Base-by-base conservation (phyloP, 768 basidiomycete species). In the Tulasnella sp. region DNA sequence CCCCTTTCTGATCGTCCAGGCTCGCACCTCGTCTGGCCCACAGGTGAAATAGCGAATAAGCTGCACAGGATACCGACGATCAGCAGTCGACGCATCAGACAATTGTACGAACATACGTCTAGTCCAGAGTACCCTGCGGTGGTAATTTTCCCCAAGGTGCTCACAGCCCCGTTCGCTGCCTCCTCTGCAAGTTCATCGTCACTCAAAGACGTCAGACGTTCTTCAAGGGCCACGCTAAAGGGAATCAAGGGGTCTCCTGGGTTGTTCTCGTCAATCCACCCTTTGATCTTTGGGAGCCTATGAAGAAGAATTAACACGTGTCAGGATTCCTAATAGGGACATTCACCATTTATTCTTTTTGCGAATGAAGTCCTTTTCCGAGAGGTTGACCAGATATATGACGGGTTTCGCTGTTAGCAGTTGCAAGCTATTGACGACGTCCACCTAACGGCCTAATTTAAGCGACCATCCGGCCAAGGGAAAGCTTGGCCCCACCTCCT, bases 281-380 rank as follows among this genome's bases (percentile, higher is more conserved):
- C 86, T 69, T 97, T 97, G 76, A 98, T 98, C 74, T 94, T 96
- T 17, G 92, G 79, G 31, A 98, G 72, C 88, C 86, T 88, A 56
- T n/a, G 17, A 21, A 8, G 21, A 14, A 45, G 40, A 39, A 35
- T 50, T 11, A 54, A 50, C 17, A 7, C 5, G 5, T 21, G 15
- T 49, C 5, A 46, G n/a, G n/a, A 25, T 27, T 2, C 19, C 5
- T n/a, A 40, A n/a, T 17, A 12, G 7, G 11, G n/a, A 19, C 17
- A n/a, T 1, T 19, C 58, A 85, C 93, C 96, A 98, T 76, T 97
- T 98, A 75, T 97, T 98, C 81, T 97, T 98, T 72, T 97, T 98
- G 62, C 96, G 83, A 59, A 88, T 72, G 65, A 87, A 99, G 68
- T 99, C 96, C 62, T 80, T 79, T 70, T 98, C 93, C 59, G 86